Conservation (phyloP, 352 stramenopile species). For the Globisporangium lucens region DNA sequence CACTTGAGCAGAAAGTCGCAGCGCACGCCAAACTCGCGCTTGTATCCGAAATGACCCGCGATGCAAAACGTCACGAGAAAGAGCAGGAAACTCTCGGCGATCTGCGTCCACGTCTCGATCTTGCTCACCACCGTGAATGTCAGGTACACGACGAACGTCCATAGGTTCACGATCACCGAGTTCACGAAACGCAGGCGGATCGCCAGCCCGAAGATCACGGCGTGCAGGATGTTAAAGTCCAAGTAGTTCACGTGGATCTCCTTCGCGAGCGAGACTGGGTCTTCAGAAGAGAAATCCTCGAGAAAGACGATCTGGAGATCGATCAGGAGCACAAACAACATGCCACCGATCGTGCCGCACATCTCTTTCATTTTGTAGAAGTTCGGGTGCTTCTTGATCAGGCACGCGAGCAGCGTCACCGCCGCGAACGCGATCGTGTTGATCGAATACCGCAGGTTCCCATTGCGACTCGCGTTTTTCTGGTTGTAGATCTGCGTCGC, state of each 20-base stretch:
- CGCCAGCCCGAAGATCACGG: constrained; percentile 52
- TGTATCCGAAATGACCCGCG: constrained; percentile 55
- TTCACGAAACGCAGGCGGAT: constrained; percentile 62
- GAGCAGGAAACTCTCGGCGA: constrained; percentile 41
- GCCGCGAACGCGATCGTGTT: constrained; percentile 25
- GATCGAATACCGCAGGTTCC: constrained; percentile 36
- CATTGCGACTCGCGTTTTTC: constrained; percentile 15
- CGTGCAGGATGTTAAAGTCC: constrained; percentile 49
- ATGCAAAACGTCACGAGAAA: constrained; percentile 29
- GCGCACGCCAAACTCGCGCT: constrained; percentile 55
- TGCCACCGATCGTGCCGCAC: constrained; percentile 23
- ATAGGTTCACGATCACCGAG: constrained; percentile 38
- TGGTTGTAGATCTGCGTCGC: constrained; percentile 41
- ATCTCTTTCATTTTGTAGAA: constrained; percentile 38
- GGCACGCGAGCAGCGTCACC: constrained; percentile 25
- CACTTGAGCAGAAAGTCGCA: constrained; percentile 79
- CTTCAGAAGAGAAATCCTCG: neutral
- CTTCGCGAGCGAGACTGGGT: neutral
- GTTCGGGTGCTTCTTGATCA: constrained; percentile 30
- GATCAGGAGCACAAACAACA: constrained; percentile 35
- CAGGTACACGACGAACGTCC: constrained; percentile 37
- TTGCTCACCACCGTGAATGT: constrained; percentile 16
- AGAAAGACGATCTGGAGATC: constrained; percentile 43
- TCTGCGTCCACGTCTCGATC: constrained; percentile 31
- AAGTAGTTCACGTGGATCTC: constrained; percentile 28